These are phyloP conservation scores for Silene noctiflora DNA, from an alignment of 179 eudicot genomes.

Conservation along the genomic window DNA sequence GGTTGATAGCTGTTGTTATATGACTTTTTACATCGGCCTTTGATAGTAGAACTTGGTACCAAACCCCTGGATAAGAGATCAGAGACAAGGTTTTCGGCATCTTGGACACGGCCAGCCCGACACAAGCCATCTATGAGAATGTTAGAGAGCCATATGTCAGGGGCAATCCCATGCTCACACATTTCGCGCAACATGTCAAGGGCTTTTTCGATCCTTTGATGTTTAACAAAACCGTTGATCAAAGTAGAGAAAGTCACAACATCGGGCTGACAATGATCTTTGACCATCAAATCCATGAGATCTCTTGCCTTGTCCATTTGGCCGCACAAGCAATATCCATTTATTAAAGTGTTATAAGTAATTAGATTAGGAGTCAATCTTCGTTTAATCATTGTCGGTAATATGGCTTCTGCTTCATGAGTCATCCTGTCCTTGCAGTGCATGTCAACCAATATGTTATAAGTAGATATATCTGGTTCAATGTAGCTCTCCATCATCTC, in stretches of 20 bases:
- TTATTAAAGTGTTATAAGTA: neutral
- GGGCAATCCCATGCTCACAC: neutral
- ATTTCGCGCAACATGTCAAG: neutral
- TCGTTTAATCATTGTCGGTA: neutral
- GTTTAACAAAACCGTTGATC: slow-evolving; percentile 14
- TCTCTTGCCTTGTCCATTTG: slow-evolving; percentile 12
- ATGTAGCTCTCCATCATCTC: neutral
- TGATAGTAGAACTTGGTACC: neutral
- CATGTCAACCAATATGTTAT: slow-evolving; percentile 11
- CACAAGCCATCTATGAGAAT: neutral
- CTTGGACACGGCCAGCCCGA: neutral
- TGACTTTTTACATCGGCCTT: neutral
- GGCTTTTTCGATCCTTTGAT: neutral
- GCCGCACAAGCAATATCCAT: slow-evolving; percentile 1
- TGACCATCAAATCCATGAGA: slow-evolving; percentile 5
- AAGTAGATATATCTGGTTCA: neutral
- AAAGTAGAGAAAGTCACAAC: neutral
- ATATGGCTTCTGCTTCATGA: neutral
- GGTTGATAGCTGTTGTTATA: neutral
- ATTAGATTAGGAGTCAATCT: neutral
- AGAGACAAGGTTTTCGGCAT: neutral
- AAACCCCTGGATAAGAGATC: neutral
- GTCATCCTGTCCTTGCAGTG: slow-evolving; percentile 5
- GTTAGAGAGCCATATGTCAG: neutral
- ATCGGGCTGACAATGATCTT: neutral